phyloP scores from a whole-genome alignment of 2,329 filamentous ascomycete species.

The Sporothrix pseudoabietina region DNA sequence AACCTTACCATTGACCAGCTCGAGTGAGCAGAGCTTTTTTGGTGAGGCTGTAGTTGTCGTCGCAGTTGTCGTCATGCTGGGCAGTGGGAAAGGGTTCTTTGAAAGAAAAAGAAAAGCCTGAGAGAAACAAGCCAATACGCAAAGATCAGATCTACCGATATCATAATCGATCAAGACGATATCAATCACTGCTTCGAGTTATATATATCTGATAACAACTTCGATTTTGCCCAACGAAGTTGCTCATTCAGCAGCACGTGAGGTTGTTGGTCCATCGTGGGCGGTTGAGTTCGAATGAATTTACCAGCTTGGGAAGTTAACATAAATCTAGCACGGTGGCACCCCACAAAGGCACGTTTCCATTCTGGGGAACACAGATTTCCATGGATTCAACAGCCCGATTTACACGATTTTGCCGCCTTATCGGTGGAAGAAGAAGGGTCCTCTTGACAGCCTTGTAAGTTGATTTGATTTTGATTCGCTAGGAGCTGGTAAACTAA shows the following conservation, averaged over 20 bases:
- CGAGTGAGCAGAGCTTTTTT: slow-evolving; percentile 30
- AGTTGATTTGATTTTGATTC: neutral
- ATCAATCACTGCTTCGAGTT: neutral
- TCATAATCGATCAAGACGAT: neutral
- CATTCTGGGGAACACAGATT: neutral
- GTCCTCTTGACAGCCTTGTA: neutral
- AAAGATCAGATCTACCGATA: neutral
- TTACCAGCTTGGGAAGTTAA: neutral
- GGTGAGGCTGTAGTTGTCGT: neutral
- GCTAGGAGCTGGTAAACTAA: slow-evolving; percentile 9
- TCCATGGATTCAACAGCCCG: neutral
- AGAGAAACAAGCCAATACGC: neutral
- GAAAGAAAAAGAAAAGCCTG: neutral
- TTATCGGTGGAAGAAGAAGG: neutral
- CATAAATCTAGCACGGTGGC: neutral
- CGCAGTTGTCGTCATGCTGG: slow-evolving; percentile 1
- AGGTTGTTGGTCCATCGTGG: neutral
- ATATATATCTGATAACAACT: slow-evolving; percentile 17
- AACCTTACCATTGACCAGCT: slow-evolving; percentile 36
- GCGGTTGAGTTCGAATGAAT: neutral
- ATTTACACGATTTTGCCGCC: neutral
- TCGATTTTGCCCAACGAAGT: neutral
- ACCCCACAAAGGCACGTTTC: neutral
- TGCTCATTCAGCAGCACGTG: neutral
- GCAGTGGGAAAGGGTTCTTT: neutral